Base-by-base conservation (phyloP, 2,329 filamentous ascomycete species). In the Fusarium armeniacum region DNA sequence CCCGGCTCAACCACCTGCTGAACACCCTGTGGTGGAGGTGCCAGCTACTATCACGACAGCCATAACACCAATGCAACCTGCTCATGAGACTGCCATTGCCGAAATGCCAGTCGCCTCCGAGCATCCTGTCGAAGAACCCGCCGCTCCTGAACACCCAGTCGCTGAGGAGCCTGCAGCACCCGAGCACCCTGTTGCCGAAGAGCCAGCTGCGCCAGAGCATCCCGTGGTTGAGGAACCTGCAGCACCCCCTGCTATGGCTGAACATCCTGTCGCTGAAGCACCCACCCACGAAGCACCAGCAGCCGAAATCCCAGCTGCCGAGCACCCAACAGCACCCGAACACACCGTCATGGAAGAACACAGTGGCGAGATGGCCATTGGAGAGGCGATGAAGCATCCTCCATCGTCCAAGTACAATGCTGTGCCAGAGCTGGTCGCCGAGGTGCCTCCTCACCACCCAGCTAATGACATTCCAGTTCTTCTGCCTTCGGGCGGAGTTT, bases 401-500 rank as follows among this genome's bases (percentile, higher is more conserved):
- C 36, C 43, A 9, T 26, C 41, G 8, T 44, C 41, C 22, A 44
- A 44, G 41, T 44, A 44, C 24, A 6, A 16, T 28, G n/a, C 16
- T 40, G 15, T 16, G n/a, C 11, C 33, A 43, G 45, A 20, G 36
- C 3, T 26, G 24, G 45, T 9, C 16, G 32, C 46, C 10, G 15
- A 43, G 4, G 22, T 13, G 15, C 40, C 40, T 24, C 13, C 40
- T 41, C 38, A 24, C 4, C 43, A 16, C 10, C 16, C 32, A 30
- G 32, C 22, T 20, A 24, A 60, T 5, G 38, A 63, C 12, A 26
- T 69, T 2, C 62, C 62, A 1, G n/a, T 49, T 6, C 46, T 65
- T 13, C 30, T 65, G 10, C 53, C 62, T 1, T 47, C 35, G 7
- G 62, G 61, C 11, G 62, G 54, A 26, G 65, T 69, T 10, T 35